These are phyloP conservation scores for Collybiopsis confluens DNA, from an alignment of 768 basidiomycete genomes.

Conservation along the genomic window DNA sequence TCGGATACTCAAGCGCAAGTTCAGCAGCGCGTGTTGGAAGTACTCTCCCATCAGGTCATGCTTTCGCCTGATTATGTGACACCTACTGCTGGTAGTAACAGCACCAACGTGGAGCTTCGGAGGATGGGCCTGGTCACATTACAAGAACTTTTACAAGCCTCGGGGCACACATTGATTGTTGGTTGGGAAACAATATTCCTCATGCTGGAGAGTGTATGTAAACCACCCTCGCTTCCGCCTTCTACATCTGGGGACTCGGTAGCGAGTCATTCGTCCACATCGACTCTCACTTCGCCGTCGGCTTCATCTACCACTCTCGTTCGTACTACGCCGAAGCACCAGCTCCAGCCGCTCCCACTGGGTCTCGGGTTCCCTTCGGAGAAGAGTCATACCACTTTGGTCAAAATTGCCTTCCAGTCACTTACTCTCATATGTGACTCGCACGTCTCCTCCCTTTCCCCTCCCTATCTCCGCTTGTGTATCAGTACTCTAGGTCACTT, in stretches of 20 bases:
- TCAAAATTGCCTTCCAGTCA: slow-evolving; percentile 93
- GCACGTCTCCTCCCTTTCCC: slow-evolving; percentile 66
- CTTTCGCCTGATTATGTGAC: slow-evolving; percentile 18
- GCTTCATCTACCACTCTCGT: slow-evolving; percentile 11
- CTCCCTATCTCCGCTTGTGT: slow-evolving; percentile 79
- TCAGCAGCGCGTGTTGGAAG: slow-evolving; percentile 82
- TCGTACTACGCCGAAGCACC: neutral
- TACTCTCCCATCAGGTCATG: slow-evolving; percentile 77
- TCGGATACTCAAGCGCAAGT: slow-evolving; percentile 60
- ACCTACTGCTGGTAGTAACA: slow-evolving; percentile 29
- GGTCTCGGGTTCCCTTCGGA: slow-evolving; percentile 58
- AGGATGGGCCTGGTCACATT: slow-evolving; percentile 87
- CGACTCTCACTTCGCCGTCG: slow-evolving; percentile 21
- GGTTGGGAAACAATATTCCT: slow-evolving; percentile 95
- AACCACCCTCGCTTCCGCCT: slow-evolving; percentile 36
- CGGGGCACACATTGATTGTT: slow-evolving; percentile 85
- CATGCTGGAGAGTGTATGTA: slow-evolving; percentile 88
- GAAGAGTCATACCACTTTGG: slow-evolving; percentile 67
- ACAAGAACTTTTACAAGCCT: slow-evolving; percentile 85
- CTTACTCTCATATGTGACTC: slow-evolving; percentile 94
- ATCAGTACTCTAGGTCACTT: slow-evolving; percentile 90
- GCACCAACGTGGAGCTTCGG: slow-evolving; percentile 69
- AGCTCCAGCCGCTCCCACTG: slow-evolving; percentile 35
- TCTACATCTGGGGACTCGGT: slow-evolving; percentile 39
- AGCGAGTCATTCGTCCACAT: slow-evolving; percentile 29